Conservation (phyloP, 73 alveolate genomes). For the Stentor roeselii region DNA sequence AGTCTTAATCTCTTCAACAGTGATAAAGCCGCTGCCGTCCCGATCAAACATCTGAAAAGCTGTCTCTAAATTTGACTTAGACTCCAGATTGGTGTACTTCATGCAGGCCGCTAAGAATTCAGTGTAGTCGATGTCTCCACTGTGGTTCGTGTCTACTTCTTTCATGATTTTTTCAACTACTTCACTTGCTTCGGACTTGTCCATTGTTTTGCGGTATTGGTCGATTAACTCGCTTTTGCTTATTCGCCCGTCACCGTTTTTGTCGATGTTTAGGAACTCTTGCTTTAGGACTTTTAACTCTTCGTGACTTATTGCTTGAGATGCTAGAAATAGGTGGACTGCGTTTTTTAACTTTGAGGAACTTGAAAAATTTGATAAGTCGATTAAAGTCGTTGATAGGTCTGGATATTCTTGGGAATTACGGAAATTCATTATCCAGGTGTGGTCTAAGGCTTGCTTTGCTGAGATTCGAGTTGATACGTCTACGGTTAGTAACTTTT, state of each 20-base stretch:
- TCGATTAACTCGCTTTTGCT: conserved; percentile 67
- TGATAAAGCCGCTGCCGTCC: conserved; percentile 53
- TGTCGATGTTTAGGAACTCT: conserved; percentile 66
- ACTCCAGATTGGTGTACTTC: conserved; percentile 63
- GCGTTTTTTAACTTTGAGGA: conserved; percentile 38
- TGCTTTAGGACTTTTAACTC: conserved; percentile 64
- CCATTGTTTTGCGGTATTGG: conserved; percentile 54
- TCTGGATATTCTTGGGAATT: conserved; percentile 16
- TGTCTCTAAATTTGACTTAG: conserved; percentile 61
- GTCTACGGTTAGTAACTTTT: conserved; percentile 43
- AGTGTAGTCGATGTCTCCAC: conserved; percentile 76
- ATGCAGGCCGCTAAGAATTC: conserved; percentile 81
- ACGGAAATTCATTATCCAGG: conserved; percentile 44
- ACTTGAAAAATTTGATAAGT: conserved; percentile 25
- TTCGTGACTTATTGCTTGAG: conserved; percentile 62
- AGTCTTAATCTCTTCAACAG: conserved; percentile 63
- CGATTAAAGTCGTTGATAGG: conserved; percentile 26
- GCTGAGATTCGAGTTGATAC: conserved; percentile 57
- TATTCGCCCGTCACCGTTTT: conserved; percentile 67
- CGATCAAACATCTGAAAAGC: conserved; percentile 83
- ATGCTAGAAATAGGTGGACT: conserved; percentile 34
- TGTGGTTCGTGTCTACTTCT: conserved; percentile 48
- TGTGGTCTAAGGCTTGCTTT: conserved; percentile 65
- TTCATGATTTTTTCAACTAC: conserved; percentile 53
- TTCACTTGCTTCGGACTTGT: conserved; percentile 46